Evolutionary conservation across 2,329 filamentous ascomycete genomes (phyloP).

Genomic region (Hawksworthiomyces lignivorus): DNA sequence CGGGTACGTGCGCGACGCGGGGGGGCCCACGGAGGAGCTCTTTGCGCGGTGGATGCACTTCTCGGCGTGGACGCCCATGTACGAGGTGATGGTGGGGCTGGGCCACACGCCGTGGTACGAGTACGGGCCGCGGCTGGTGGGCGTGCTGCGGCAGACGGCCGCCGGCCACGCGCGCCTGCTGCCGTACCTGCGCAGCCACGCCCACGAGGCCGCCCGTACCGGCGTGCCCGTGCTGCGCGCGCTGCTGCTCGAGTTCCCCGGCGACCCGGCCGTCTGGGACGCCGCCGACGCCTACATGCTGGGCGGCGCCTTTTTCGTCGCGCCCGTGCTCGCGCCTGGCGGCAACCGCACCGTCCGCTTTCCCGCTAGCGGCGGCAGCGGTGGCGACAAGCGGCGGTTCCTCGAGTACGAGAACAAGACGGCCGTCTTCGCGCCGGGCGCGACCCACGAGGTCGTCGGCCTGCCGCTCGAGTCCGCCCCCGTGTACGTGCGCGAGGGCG

Average conservation of each 20-base stretch:
- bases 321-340: constrained; percentile 23
- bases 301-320: constrained; percentile 25
- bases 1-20: constrained; percentile 22
- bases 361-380: constrained; percentile 13
- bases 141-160: constrained; percentile 23
- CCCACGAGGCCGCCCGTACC: constrained; percentile 20
- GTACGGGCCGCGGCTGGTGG: constrained; percentile 21
- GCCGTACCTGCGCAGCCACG: constrained; percentile 26
- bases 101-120: constrained; percentile 28
- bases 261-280: constrained; percentile 19
- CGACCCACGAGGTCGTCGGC: constrained; percentile 7
- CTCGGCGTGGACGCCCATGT: constrained; percentile 25
- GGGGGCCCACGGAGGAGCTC: constrained; percentile 23
- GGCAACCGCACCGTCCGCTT: constrained; percentile 24
- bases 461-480: constrained; percentile 20
- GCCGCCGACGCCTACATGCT: constrained; percentile 25
- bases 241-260: constrained; percentile 24
- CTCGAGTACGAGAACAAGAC: constrained; percentile 27
- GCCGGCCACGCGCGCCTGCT: constrained; percentile 24
- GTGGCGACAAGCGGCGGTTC: constrained; percentile 18
- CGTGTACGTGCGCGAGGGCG: constrained; percentile 25
- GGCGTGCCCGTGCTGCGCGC: constrained; percentile 27
- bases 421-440: constrained; percentile 15
- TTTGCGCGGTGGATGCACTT: constrained; percentile 24
- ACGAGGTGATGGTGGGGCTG: constrained; percentile 27